phyloP scores from a whole-genome alignment of 2,329 filamentous ascomycete genomes.

The Geosmithia putterillii region DNA sequence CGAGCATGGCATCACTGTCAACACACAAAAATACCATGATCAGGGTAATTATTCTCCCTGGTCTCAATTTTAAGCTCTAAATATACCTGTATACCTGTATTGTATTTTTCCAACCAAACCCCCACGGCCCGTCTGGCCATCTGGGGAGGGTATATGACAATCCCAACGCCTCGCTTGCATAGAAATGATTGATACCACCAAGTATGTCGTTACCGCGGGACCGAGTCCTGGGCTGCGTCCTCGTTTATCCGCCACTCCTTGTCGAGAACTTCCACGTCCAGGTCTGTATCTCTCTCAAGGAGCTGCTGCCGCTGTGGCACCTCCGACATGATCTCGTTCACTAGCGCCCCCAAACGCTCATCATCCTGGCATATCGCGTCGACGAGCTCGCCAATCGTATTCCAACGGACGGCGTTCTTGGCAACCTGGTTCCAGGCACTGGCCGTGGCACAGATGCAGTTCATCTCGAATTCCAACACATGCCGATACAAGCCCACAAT shows the following conservation, averaged over 20 bases:
- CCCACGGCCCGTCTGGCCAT: no score
- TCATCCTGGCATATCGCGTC: conserved; percentile 14
- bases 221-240: not conserved
- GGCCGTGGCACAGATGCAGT: conserved; percentile 23
- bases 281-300: not conserved
- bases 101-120: no score
- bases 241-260: not conserved
- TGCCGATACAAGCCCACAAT: conserved; percentile 16
- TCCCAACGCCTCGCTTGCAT: not conserved
- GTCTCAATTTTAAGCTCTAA: no score
- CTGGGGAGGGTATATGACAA: no score
- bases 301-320: conserved; percentile 1
- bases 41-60: no score
- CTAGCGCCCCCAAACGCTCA: conserved; percentile 8
- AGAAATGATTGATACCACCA: not conserved
- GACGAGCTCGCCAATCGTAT: conserved; percentile 13
- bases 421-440: conserved; percentile 22
- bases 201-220: not conserved
- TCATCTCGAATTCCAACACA: conserved; percentile 25
- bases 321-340: conserved; percentile 7
- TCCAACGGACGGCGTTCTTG: conserved; percentile 22
- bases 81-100: no score
- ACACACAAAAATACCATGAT: no score
- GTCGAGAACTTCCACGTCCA: conserved; percentile 3
- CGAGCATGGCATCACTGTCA: no score